phyloP scores from a whole-genome alignment of 2,329 filamentous ascomycete genomes.

The Fusarium sarcochroum region DNA sequence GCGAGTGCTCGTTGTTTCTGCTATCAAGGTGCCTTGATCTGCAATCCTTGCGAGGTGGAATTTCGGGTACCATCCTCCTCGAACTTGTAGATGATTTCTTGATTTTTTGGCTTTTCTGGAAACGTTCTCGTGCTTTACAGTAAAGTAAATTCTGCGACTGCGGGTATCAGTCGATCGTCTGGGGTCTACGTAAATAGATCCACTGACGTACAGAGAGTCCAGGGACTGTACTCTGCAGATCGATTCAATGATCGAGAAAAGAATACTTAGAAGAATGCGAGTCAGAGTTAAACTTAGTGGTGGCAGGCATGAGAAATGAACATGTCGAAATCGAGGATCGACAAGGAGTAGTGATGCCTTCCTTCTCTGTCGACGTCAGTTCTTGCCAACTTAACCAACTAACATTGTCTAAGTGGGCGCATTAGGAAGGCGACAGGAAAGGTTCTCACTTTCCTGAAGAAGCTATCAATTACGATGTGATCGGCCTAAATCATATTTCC shows the following conservation, averaged over 20 bases:
- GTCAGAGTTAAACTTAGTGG: constrained; percentile 19
- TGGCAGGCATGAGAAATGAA: not conserved
- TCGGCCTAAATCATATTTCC: constrained; percentile 3
- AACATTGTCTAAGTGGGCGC: constrained; percentile 1
- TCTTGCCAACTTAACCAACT: constrained; percentile 5
- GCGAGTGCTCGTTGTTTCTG: not conserved
- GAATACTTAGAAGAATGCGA: constrained; percentile 15
- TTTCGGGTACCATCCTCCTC: constrained; percentile 7
- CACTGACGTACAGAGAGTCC: constrained; percentile 16
- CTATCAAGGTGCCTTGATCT: constrained; percentile 15
- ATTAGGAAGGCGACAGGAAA: not conserved
- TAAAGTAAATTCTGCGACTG: not conserved
- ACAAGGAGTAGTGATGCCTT: constrained; percentile 4
- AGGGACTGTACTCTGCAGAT: constrained; percentile 8
- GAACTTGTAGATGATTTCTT: not conserved
- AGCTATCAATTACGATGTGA: not conserved
- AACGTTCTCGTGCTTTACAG: constrained; percentile 2
- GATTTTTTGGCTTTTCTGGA: constrained; percentile 22
- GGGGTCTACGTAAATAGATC: constrained; percentile 27
- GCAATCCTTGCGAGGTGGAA: constrained; percentile 7
- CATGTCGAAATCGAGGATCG: constrained; percentile 4
- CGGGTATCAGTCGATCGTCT: constrained; percentile 20
- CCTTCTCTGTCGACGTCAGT: constrained; percentile 13
- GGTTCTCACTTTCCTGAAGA: constrained; percentile 8
- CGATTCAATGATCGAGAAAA: constrained; percentile 11